These are phyloP conservation scores for Solanum clarkiae DNA, from an alignment of 257 asterid genomes.

Conservation along the genomic window DNA sequence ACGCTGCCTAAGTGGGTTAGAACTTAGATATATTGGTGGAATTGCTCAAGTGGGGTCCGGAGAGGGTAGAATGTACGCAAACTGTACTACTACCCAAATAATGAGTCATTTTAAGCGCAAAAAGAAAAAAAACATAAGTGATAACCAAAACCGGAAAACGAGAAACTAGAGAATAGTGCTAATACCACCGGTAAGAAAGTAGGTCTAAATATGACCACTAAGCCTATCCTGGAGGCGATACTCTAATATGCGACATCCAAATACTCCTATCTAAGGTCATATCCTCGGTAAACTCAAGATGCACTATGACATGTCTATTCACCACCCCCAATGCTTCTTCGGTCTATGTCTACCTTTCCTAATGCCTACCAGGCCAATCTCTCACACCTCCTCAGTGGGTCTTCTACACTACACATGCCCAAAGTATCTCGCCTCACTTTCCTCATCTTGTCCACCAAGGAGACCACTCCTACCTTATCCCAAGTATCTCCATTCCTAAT, in stretches of 20 bases:
- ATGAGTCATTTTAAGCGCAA: background rate
- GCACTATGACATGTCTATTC: background rate
- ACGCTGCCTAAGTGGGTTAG: no score
- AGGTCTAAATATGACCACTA: background rate
- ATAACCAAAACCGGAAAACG: background rate
- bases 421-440: background rate
- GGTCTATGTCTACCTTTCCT: background rate
- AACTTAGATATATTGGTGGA: background rate
- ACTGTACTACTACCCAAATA: background rate
- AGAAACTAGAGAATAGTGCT: background rate
- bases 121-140: background rate
- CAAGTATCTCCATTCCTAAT: background rate
- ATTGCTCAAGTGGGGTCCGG: background rate
- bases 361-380: background rate
- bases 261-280: background rate
- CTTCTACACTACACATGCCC: background rate
- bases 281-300: background rate
- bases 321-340: background rate
- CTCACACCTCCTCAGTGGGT: background rate
- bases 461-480: background rate
- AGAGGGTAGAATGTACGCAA: background rate
- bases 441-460: background rate
- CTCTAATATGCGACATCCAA: background rate
- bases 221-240: background rate
- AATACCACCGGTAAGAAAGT: background rate